These are phyloP conservation scores for Epithemia pelagica DNA, from an alignment of 108 stramenopile species.

Conservation along the genomic window DNA sequence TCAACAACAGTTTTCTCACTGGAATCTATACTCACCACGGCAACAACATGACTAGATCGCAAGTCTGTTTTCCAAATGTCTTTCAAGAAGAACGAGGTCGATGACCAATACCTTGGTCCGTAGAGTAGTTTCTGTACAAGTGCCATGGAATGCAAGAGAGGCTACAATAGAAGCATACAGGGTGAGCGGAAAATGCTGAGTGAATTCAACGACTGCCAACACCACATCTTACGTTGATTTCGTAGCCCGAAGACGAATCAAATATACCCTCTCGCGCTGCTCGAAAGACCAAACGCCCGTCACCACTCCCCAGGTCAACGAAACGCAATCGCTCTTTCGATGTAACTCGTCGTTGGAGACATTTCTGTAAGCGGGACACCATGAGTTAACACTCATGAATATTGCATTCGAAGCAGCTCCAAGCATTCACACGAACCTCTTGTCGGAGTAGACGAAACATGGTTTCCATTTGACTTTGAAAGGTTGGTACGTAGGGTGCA, in stretches of 20 bases:
- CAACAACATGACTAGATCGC: slow-evolving; percentile 38
- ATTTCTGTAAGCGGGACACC: neutral
- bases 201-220: neutral
- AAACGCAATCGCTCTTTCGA: slow-evolving; percentile 16
- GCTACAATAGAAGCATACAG: neutral
- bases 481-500: slow-evolving; percentile 58
- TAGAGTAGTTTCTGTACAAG: slow-evolving; percentile 22
- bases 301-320: slow-evolving; percentile 55
- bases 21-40: slow-evolving; percentile 34
- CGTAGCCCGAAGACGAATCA: slow-evolving; percentile 38
- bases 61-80: slow-evolving; percentile 53
- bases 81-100: slow-evolving; percentile 29
- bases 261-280: slow-evolving; percentile 51
- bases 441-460: slow-evolving; percentile 37
- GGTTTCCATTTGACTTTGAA: slow-evolving; percentile 17
- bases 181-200: neutral
- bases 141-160: slow-evolving; percentile 28
- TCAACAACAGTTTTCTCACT: neutral
- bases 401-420: neutral
- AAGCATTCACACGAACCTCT: slow-evolving; percentile 6
- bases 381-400: neutral
- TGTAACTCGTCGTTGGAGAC: neutral
- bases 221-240: slow-evolving; percentile 32
- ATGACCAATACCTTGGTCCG: slow-evolving; percentile 38
- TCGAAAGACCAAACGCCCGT: slow-evolving; percentile 57